Evolutionary conservation across 1,139 yeast genomes (phyloP).

Genomic region (Suzukiozyma palmioleophila): DNA sequence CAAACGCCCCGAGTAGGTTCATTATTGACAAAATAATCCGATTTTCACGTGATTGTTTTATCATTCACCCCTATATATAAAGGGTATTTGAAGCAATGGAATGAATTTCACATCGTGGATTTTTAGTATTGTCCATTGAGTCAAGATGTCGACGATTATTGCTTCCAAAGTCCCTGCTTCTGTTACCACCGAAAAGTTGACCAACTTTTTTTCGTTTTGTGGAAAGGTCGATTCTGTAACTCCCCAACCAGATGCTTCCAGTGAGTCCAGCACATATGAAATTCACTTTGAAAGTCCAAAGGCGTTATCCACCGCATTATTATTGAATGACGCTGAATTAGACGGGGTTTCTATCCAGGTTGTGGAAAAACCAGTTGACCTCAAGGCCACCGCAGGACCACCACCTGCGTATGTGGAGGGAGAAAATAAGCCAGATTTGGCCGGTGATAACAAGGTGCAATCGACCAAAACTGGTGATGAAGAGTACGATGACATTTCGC

Average conservation of each 20-base stretch:
- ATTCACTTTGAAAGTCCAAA: conserved; percentile 54
- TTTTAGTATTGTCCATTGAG: neutral
- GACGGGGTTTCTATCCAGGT: conserved; percentile 55
- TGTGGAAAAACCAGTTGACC: conserved; percentile 19
- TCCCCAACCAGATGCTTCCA: conserved; percentile 23
- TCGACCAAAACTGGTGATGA: conserved; percentile 24
- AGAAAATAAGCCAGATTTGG: conserved; percentile 17
- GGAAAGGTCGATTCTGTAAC: conserved; percentile 56
- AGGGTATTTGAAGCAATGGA: no score
- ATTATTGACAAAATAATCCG: neutral
- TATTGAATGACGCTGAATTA: conserved; percentile 70
- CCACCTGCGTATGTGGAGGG: conserved; percentile 10
- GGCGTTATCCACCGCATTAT: conserved; percentile 71
- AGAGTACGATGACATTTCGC: conserved; percentile 51
- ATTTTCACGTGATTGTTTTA: no score
- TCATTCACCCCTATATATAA: neutral
- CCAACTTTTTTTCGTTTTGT: conserved; percentile 72
- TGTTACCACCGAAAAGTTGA: conserved; percentile 51
- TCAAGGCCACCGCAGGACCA: conserved; percentile 11
- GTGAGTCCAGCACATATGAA: conserved; percentile 33
- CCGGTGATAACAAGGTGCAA: conserved; percentile 1
- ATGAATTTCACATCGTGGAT: no score
- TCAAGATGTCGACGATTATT: conserved; percentile 38
- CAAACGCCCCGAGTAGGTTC: no score
- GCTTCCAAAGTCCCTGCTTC: conserved; percentile 59